These are phyloP conservation scores for Heterobasidion parviporum DNA, from an alignment of 1,284 basidiomycete genomes.

Conservation along the genomic window DNA sequence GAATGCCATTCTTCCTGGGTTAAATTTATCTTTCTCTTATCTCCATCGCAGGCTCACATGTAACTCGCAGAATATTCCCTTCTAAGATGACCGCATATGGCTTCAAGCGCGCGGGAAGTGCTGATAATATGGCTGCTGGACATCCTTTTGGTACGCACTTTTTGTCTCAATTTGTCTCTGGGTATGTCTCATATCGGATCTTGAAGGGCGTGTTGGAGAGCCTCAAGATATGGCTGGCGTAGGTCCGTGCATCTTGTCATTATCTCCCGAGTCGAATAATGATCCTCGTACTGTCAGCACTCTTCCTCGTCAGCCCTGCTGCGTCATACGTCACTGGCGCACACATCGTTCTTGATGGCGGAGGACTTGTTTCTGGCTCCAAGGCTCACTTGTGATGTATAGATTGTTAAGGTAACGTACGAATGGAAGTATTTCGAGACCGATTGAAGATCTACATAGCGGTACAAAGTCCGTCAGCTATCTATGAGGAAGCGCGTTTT, in stretches of 20 bases:
- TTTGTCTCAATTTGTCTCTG: neutral
- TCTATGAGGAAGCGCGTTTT: too few species aligned
- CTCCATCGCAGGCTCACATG: neutral
- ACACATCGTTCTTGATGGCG: slow-evolving; percentile 12
- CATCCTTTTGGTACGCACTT: slow-evolving; percentile 54
- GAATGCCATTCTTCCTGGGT: slow-evolving; percentile 83
- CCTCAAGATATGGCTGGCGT: slow-evolving; percentile 73
- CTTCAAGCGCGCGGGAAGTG: slow-evolving; percentile 46
- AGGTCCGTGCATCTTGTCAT: slow-evolving; percentile 18
- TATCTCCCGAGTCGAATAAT: neutral
- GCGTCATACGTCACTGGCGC: slow-evolving; percentile 10
- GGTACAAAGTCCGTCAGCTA: too few species aligned
- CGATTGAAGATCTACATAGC: too few species aligned
- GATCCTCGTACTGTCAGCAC: slow-evolving; percentile 2
- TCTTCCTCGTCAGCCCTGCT: slow-evolving; percentile 13
- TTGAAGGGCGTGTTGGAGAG: slow-evolving; percentile 54
- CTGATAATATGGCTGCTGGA: slow-evolving; percentile 35
- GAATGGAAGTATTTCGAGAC: too few species aligned
- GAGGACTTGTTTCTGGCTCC: slow-evolving; percentile 7
- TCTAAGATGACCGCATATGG: slow-evolving; percentile 84
- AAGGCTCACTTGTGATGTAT: slow-evolving; percentile 1
- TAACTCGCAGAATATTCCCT: slow-evolving; percentile 56
- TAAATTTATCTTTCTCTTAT: slow-evolving; percentile 8
- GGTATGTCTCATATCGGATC: neutral
- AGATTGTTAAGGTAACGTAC: too few species aligned